These are phyloP conservation scores for Nothomitra cinnamomea DNA, from an alignment of 2,329 filamentous ascomycete genomes.

Conservation along the genomic window DNA sequence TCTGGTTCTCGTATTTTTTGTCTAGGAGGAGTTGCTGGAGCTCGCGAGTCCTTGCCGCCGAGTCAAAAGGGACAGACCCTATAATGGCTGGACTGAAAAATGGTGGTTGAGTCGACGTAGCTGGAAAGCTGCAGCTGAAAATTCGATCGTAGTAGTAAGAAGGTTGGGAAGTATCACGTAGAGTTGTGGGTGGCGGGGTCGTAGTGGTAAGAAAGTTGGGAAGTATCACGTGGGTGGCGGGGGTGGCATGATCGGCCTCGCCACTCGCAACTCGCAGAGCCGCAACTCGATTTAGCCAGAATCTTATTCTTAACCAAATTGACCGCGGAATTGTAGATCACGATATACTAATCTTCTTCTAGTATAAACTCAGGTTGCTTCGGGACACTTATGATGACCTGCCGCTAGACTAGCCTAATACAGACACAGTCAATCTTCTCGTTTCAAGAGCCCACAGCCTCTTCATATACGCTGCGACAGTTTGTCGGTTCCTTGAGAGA, in stretches of 20 bases:
- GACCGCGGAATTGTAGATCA: background rate
- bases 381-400: background rate
- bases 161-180: background rate
- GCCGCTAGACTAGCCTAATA: background rate
- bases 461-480: no score
- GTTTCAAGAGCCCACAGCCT: no score
- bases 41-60: background rate
- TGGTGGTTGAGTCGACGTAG: background rate
- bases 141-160: background rate
- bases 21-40: background rate
- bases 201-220: background rate
- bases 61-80: background rate
- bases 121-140: background rate
- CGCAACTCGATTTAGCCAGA: background rate
- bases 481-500: no score
- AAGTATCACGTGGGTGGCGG: no score
- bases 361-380: background rate
- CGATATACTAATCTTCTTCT: background rate
- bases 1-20: background rate
- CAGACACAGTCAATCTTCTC: no score
- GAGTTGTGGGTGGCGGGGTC: background rate
- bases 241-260: no score
- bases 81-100: background rate
- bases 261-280: background rate
- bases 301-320: background rate